Evolutionary conservation across 768 basidiomycete genomes (phyloP).

Genomic region (Suillus fuscotomentosus): DNA sequence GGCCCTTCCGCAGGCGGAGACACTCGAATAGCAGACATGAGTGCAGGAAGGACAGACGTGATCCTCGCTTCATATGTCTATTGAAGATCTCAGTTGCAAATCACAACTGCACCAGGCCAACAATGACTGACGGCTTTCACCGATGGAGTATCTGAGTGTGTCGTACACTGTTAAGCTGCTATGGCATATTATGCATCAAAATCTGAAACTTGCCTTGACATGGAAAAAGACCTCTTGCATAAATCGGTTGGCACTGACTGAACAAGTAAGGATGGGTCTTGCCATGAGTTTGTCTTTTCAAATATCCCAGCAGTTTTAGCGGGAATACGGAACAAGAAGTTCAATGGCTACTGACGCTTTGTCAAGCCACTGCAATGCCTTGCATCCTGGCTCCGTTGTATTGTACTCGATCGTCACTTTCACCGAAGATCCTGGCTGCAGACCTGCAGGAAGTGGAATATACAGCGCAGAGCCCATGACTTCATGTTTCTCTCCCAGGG

Average conservation of each 20-base stretch:
- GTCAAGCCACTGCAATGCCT: slow-evolving; percentile 85
- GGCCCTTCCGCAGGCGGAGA: slow-evolving; percentile 74
- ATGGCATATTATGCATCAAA: background rate
- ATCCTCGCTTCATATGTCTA: slow-evolving; percentile 87
- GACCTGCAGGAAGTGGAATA: slow-evolving; percentile 46
- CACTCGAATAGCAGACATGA: slow-evolving; percentile 80
- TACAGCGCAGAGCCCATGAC: slow-evolving; percentile 80
- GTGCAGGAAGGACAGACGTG: slow-evolving; percentile 74
- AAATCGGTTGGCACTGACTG: slow-evolving; percentile 92
- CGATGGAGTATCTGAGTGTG: slow-evolving; percentile 69
- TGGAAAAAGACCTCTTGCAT: slow-evolving; percentile 77
- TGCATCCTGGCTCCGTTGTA: slow-evolving; percentile 65
- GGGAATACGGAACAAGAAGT: background rate
- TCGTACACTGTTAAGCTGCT: background rate
- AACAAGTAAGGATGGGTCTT: slow-evolving; percentile 85
- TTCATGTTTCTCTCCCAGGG: slow-evolving; percentile 54
- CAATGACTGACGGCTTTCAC: slow-evolving; percentile 71
- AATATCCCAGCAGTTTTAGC: background rate
- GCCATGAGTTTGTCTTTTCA: slow-evolving; percentile 76
- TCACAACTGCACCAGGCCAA: background rate
- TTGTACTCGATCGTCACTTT: slow-evolving; percentile 60
- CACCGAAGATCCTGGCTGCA: slow-evolving; percentile 34
- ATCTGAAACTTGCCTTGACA: slow-evolving; percentile 56
- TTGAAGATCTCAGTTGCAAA: background rate
- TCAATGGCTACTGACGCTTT: slow-evolving; percentile 53